Percentiles rank a stretch among this genome's conserved stretches.
These are phyloP conservation scores for Colletotrichum sp. DNA, from an alignment of 2,329 filamentous ascomycete genomes.

Conservation along the genomic window DNA sequence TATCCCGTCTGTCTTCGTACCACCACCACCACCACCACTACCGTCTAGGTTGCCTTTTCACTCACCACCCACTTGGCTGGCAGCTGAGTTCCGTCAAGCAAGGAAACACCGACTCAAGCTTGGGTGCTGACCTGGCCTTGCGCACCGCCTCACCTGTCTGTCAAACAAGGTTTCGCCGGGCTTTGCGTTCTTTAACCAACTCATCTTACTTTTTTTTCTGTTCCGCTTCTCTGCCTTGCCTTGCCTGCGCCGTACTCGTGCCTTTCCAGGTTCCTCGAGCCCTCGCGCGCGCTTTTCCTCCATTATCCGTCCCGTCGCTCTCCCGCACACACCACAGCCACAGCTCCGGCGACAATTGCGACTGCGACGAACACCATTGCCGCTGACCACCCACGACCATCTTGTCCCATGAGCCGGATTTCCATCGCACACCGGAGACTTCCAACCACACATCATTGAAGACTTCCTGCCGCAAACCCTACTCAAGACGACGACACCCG, in stretches of 20 bases:
- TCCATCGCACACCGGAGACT: constrained; percentile 5
- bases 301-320: neutral
- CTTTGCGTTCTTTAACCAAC: neutral
- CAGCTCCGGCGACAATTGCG: neutral
- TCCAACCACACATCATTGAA: neutral
- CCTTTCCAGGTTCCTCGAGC: neutral
- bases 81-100: neutral
- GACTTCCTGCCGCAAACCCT: neutral
- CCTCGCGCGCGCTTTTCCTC: neutral
- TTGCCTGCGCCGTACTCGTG: neutral
- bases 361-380: neutral
- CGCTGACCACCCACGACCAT: neutral
- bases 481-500: constrained; percentile 2
- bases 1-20: neutral
- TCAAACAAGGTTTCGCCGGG: constrained; percentile 21
- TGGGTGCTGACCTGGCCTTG: constrained; percentile 11
- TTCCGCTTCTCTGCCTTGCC: neutral
- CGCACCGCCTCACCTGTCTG: neutral
- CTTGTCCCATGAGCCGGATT: constrained; percentile 4
- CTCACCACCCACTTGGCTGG: neutral
- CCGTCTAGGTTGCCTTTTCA: neutral
- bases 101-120: neutral
- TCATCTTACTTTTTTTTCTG: neutral
- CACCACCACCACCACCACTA: neutral
- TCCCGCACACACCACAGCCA: neutral